phyloP scores from a whole-genome alignment of 2,329 filamentous ascomycete genomes.

The Proliferodiscus dingleyae region DNA sequence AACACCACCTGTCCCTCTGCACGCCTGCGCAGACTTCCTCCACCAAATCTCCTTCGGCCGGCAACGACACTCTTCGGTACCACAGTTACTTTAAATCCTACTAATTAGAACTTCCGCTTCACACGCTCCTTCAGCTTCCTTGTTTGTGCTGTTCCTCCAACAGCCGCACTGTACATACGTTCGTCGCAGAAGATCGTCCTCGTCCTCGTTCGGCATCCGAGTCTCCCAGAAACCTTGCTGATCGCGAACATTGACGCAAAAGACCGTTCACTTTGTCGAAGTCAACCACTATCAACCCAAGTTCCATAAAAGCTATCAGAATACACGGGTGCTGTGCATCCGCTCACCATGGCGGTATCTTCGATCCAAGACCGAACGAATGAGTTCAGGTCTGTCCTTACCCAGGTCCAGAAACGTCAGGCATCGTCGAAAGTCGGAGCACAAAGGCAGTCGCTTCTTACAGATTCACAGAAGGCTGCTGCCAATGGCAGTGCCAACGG shows the following conservation, averaged over 20 bases:
- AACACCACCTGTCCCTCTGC: not conserved
- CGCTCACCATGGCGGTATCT: constrained; percentile 52
- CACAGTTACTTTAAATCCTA: not conserved
- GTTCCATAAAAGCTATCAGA: not conserved
- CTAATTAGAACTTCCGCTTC: constrained; percentile 19
- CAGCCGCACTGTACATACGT: constrained; percentile 6
- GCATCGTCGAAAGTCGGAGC: constrained; percentile 70
- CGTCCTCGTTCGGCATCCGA: constrained; percentile 1
- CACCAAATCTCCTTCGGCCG: not conserved
- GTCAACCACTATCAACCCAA: too few species aligned
- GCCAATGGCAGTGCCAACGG: constrained; percentile 46
- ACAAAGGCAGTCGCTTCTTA: constrained; percentile 76
- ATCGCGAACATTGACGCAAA: not conserved
- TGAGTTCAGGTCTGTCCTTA: constrained; percentile 90
- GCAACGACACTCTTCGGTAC: not conserved
- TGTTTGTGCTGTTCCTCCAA: constrained; percentile 8
- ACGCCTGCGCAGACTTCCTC: not conserved
- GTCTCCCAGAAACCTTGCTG: constrained; percentile 7
- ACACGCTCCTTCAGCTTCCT: constrained; percentile 17
- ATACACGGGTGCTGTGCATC: not conserved
- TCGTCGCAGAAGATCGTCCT: not conserved
- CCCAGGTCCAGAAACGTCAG: constrained; percentile 77
- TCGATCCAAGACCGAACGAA: constrained; percentile 95
- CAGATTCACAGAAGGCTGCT: constrained; percentile 64
- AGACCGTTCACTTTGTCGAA: too few species aligned